Conservation (phyloP, 1,139 yeast species). For the Candida frijolesensis region DNA sequence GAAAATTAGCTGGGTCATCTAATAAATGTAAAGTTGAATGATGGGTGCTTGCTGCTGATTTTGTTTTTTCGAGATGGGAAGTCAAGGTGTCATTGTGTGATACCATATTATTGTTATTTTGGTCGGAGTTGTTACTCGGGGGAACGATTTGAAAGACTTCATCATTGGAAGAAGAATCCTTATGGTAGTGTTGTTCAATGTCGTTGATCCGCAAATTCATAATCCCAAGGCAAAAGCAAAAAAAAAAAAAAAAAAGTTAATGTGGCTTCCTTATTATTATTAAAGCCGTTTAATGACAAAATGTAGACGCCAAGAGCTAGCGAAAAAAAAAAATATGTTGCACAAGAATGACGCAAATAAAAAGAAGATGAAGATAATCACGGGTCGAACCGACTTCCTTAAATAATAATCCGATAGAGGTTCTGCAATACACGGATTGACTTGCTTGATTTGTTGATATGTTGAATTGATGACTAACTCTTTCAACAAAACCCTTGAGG, state of each 20-base stretch:
- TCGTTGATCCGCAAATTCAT: background rate
- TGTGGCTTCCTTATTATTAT: background rate
- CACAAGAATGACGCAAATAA: too few relatives aligned
- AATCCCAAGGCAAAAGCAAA: background rate
- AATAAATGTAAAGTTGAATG: slow-evolving; percentile 8
- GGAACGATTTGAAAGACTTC: background rate
- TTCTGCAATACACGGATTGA: too few relatives aligned
- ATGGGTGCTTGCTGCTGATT: background rate
- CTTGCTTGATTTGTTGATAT: too few relatives aligned
- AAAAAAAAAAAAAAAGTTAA: background rate
- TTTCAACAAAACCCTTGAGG: too few relatives aligned
- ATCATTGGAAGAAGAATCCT: background rate
- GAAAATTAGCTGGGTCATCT: slow-evolving; percentile 24
- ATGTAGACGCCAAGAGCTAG: too few relatives aligned
- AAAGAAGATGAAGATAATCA: too few relatives aligned
- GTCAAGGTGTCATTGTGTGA: background rate
- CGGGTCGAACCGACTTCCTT: too few relatives aligned
- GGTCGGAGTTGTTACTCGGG: background rate
- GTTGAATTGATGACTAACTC: too few relatives aligned
- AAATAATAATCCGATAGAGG: too few relatives aligned
- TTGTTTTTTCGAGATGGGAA: background rate
- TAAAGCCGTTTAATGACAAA: background rate
- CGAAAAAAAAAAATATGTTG: too few relatives aligned
- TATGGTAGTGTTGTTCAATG: background rate
- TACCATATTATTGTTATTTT: background rate